phyloP scores from a whole-genome alignment of 2,329 filamentous ascomycete genomes.

The Nannizzia gypsea region DNA sequence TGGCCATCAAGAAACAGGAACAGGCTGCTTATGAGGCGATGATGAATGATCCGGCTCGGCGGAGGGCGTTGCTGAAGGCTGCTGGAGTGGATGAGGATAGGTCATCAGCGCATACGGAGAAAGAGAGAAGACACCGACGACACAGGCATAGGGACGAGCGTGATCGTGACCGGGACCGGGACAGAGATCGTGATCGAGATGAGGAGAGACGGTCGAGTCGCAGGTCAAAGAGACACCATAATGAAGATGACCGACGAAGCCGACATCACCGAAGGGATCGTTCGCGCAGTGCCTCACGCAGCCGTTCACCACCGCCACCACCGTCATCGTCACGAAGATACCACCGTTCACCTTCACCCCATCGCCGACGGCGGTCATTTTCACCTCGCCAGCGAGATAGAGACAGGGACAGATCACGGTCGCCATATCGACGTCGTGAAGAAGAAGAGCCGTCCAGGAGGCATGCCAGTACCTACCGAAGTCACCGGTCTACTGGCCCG shows the following conservation, averaged over 20 bases:
- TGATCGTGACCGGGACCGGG: constrained; percentile 15
- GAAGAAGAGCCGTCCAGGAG: constrained; percentile 22
- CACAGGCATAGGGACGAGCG: constrained; percentile 21
- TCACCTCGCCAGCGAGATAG: constrained; percentile 12
- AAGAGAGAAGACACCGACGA: constrained; percentile 39
- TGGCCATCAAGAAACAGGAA: constrained; percentile 89
- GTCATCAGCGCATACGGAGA: constrained; percentile 26
- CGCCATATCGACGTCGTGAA: constrained; percentile 27
- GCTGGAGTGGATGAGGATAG: constrained; percentile 26
- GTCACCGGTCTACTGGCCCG: constrained; percentile 10
- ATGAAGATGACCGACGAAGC: constrained; percentile 20
- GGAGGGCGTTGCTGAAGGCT: constrained; percentile 53
- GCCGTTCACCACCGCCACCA: constrained; percentile 10
- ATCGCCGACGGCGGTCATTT: constrained; percentile 17
- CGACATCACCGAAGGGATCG: constrained; percentile 35
- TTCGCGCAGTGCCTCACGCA: constrained; percentile 28
- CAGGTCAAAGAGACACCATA: constrained; percentile 13
- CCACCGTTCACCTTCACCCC: constrained; percentile 15
- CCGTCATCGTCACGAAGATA: constrained; percentile 7
- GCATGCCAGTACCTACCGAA: constrained; percentile 18
- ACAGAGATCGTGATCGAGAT: constrained; percentile 12
- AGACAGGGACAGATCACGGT: constrained; percentile 24
- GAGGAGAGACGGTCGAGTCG: constrained; percentile 11
- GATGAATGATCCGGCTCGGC: constrained; percentile 37
- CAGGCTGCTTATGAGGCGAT: constrained; percentile 59